Evolutionary conservation across 352 stramenopile genomes (phyloP).

Genomic region (Pythium guiyangense): DNA sequence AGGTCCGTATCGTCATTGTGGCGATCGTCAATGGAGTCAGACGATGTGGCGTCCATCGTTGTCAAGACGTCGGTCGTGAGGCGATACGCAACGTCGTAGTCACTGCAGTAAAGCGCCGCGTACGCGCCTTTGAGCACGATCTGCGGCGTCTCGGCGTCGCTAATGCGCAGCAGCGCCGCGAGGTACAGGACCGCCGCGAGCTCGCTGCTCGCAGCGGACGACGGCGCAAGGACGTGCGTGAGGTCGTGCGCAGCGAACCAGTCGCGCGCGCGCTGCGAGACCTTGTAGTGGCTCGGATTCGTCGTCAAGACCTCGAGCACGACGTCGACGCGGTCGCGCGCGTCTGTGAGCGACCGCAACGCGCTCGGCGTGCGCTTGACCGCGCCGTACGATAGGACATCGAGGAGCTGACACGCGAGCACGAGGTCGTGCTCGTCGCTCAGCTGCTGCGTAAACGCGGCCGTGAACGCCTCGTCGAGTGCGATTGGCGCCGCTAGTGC

Average conservation of each 20-base stretch:
- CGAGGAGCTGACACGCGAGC: constrained; percentile 47
- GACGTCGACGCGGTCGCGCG: constrained; percentile 30
- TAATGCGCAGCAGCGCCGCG: constrained; percentile 41
- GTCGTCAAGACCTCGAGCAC: constrained; percentile 49
- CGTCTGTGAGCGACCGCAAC: constrained; percentile 17
- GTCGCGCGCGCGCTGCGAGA: constrained; percentile 30
- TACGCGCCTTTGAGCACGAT: constrained; percentile 68
- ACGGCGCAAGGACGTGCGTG: constrained; percentile 3
- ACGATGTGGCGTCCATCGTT: not conserved
- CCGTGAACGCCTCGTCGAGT: constrained; percentile 13
- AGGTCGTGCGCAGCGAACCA: constrained; percentile 34
- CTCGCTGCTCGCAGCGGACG: constrained; percentile 4
- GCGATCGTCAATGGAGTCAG: not conserved
- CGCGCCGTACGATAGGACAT: constrained; percentile 52
- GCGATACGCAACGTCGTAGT: constrained; percentile 54
- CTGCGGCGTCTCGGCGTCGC: constrained; percentile 22
- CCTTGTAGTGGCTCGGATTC: constrained; percentile 61
- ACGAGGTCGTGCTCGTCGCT: constrained; percentile 25
- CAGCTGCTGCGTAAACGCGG: constrained; percentile 20
- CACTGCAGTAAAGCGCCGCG: constrained; percentile 56
- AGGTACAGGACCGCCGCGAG: constrained; percentile 48
- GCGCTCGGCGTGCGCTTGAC: constrained; percentile 32
- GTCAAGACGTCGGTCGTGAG: constrained; percentile 40
- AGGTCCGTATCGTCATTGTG: constrained; percentile 22
- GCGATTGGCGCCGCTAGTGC: constrained; percentile 23